These are phyloP conservation scores for Monilinia polystroma DNA, from an alignment of 2,329 filamentous ascomycete genomes.

Conservation along the genomic window DNA sequence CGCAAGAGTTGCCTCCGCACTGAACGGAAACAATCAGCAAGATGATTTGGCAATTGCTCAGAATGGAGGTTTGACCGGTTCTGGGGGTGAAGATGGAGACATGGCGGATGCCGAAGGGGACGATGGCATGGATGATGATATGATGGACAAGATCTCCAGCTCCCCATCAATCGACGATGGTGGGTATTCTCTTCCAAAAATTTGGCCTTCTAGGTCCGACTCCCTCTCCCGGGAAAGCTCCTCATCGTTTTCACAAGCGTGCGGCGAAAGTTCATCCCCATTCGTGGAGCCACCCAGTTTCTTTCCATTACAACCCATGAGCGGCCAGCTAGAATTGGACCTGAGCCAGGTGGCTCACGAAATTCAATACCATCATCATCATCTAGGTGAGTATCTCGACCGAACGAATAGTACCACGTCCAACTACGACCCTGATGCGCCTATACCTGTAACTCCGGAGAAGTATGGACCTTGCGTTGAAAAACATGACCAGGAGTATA, in stretches of 20 bases:
- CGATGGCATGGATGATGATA: conserved; percentile 76
- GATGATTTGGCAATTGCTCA: conserved; percentile 61
- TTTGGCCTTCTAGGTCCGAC: conserved; percentile 37
- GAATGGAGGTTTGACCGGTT: conserved; percentile 54
- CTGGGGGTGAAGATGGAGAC: conserved; percentile 58
- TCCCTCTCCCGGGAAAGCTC: conserved; percentile 32
- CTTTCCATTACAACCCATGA: conserved; percentile 32
- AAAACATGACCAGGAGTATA: conserved; percentile 30
- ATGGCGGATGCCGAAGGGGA: conserved; percentile 67
- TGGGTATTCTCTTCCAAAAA: conserved; percentile 58
- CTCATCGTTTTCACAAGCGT: conserved; percentile 38
- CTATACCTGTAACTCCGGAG: not conserved
- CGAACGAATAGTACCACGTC: conserved; percentile 28
- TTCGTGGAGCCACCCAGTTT: conserved; percentile 37
- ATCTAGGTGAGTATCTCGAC: conserved; percentile 51
- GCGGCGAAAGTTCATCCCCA: conserved; percentile 39
- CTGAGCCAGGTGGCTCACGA: conserved; percentile 30
- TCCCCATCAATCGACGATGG: conserved; percentile 99
- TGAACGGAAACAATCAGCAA: conserved; percentile 47
- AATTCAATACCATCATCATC: conserved; percentile 45
- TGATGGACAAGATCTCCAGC: conserved; percentile 98
- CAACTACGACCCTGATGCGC: conserved; percentile 51
- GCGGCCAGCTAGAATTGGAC: conserved; percentile 32
- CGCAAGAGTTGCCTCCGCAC: conserved; percentile 44
- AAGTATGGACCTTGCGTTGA: conserved; percentile 23